Base-by-base conservation (phyloP, 2,329 filamentous ascomycete species). In the Verticillium nubilum region DNA sequence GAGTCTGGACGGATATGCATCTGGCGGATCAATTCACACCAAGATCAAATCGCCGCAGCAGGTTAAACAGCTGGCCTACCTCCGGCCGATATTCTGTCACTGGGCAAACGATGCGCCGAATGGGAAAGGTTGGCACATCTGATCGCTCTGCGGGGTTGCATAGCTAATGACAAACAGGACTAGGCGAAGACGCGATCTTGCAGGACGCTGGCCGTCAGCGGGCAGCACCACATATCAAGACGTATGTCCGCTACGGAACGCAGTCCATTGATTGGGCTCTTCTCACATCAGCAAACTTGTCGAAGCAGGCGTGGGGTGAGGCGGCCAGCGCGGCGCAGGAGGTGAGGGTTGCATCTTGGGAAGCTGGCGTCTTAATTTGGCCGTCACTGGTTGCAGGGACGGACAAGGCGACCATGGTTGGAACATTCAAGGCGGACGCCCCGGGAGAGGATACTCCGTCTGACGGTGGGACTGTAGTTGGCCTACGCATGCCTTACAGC, bases 191-290 rank as follows among this genome's bases (percentile, higher is more conserved):
- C 15, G 58, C 60, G 0, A 27, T 50, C 1, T 56, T 70, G 1
- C 69, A 68, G 5, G 79, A 88, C 61, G 83, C 84, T 9, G 86
- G 87, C 1, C 79, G 90, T 58, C 78, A 84, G 54, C 80, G 85
- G 29, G 92, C 91, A 19, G 91, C 91, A 1, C 92, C 92, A 0
- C 92, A 97, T 66, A 90, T 96, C 70, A 97, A 97, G 72, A 96
- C 92, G 0, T 97, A 95, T 67, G 86, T 93, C 52, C 85, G 90
- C 4, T 92, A 81, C 64, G 74, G 76, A 58, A 64, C 71, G n/a
- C 68, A 75, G 19, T 72, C 74, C 0, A 86, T 96, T 42, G 90
- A 95, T 68, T 97, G 92, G 93, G 91, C 90, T 1, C 79, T 97
- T 63, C 71, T 96, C 2, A 96, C 91, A 0, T 95, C 90, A n/a